Evolutionary conservation across 192 early-diverging fungal genomes (phyloP), one percentile per base, ranked within the genome.

Genomic region (Chytriomyces hyalinus): DNA sequence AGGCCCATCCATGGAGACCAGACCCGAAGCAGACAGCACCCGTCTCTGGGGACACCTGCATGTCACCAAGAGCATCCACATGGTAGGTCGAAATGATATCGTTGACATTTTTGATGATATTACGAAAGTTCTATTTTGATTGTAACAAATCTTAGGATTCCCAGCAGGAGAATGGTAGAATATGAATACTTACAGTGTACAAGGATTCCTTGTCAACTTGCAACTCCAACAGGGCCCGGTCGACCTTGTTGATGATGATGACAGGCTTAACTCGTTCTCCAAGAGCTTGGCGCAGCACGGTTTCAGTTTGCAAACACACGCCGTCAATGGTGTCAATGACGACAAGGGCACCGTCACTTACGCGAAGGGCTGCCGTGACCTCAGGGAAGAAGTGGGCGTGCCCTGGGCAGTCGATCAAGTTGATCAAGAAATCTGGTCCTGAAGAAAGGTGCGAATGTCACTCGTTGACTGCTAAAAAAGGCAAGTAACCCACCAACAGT

Each of bases 361-460:
- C 96, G 94, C 96, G 95, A 77, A 99, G 94, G 73, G 96, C 95
- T 81, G 96, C 95, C 65, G 96, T 97, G 75, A 99, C 97, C 88
- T 99, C 97, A 80, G 95, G 96, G 69, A 95, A 96, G 90, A 99
- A 99, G 84, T 98, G 95, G 81, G 97, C 97, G 93, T 99, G 97
- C 70, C 97, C 97, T 65, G 97, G 97, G 50, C 96, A 97, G 87
- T 99, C 97, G 80, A 99, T 97, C 89, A 99, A 87, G 91, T 99
- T 99, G 86, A 99, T 96, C 92, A 98, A 89, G 92, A 97, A 99
- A 79, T 91, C 91, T 77, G 87, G 87, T 75, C 92, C 91, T 92
- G 65, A 63, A 17, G 24, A 76, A 36, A 8, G 75, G 36, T 13
- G 49, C 26, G 17, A 10, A 20, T 5, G 24, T 20, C 28, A 44